Evolutionary conservation across 306 rosid species (phyloP).

Genomic region (Lupinus albus): DNA sequence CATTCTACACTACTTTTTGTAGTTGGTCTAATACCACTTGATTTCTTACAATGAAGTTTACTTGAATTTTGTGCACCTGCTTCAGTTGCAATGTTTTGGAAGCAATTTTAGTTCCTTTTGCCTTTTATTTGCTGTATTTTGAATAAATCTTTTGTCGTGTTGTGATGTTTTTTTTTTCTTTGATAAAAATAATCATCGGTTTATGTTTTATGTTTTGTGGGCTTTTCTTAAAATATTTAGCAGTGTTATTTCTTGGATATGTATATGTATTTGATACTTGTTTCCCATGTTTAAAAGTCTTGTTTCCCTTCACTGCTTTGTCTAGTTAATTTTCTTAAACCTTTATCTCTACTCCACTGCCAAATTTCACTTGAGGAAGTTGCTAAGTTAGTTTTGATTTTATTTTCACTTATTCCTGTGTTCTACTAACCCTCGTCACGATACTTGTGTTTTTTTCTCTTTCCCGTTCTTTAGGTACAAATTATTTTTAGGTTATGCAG

Average conservation of each 20-base stretch:
- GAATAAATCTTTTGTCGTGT: background rate
- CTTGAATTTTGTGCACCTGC: slow-evolving; percentile 12
- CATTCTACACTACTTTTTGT: no score
- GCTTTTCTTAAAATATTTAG: background rate
- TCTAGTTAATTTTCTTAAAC: background rate
- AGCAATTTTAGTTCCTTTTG: background rate
- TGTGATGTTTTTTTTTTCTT: background rate
- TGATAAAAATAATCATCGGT: no score
- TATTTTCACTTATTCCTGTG: background rate
- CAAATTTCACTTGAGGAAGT: background rate
- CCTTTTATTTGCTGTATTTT: background rate
- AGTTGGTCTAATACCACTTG: slow-evolving; percentile 1
- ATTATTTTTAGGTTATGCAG: no score
- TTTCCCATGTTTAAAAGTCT: background rate
- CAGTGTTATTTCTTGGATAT: background rate
- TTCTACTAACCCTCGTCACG: background rate
- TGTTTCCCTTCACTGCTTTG: background rate
- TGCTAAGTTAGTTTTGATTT: background rate
- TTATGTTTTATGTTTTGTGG: background rate
- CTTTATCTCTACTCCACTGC: background rate
- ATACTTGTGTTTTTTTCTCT: background rate
- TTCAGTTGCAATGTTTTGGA: background rate
- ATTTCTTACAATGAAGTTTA: slow-evolving; percentile 25
- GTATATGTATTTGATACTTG: background rate
- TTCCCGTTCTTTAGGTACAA: background rate